Percentiles rank a stretch among this genome's conserved stretches.
Conservation (phyloP, 306 rosid genomes). For the Quillaja saponaria region DNA sequence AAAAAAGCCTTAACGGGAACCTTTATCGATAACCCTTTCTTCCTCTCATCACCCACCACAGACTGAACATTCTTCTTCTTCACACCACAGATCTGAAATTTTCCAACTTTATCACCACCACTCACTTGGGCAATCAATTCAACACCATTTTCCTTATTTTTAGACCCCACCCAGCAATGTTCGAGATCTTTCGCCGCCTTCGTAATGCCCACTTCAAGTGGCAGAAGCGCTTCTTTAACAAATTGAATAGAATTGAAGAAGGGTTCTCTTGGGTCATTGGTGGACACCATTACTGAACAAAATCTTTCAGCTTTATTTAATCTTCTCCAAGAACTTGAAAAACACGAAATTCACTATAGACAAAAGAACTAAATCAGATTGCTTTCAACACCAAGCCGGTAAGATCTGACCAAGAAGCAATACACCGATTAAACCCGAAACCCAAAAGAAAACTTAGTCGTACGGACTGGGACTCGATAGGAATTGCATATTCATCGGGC, state of each 20-base stretch:
- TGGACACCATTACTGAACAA: constrained; percentile 69
- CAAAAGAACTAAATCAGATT: constrained; percentile 27
- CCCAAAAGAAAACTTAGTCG: constrained; percentile 24
- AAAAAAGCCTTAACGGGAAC: constrained; percentile 66
- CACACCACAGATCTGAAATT: constrained; percentile 65
- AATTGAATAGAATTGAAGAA: constrained; percentile 82
- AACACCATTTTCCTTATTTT: constrained; percentile 49
- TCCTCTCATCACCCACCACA: constrained; percentile 51
- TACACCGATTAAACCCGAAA: constrained; percentile 23
- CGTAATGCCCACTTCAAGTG: constrained; percentile 72
- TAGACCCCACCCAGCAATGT: constrained; percentile 61
- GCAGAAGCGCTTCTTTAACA: constrained; percentile 72
- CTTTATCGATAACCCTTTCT: constrained; percentile 59
- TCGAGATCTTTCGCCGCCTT: constrained; percentile 93
- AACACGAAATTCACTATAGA: constrained; percentile 9
- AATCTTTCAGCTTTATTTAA: constrained; percentile 8
- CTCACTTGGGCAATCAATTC: constrained; percentile 49
- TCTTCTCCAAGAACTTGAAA: constrained; percentile 10
- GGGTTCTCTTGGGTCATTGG: constrained; percentile 80
- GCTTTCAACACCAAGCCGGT: constrained; percentile 7
- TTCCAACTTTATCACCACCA: constrained; percentile 44
- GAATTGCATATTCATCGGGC: constrained; percentile 28
- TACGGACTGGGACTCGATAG: constrained; percentile 23
- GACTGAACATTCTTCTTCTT: constrained; percentile 53
- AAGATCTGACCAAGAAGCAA: constrained; percentile 34